phyloP scores from a whole-genome alignment of 2,329 filamentous ascomycete genomes.

The Tolypocladium sp. region DNA sequence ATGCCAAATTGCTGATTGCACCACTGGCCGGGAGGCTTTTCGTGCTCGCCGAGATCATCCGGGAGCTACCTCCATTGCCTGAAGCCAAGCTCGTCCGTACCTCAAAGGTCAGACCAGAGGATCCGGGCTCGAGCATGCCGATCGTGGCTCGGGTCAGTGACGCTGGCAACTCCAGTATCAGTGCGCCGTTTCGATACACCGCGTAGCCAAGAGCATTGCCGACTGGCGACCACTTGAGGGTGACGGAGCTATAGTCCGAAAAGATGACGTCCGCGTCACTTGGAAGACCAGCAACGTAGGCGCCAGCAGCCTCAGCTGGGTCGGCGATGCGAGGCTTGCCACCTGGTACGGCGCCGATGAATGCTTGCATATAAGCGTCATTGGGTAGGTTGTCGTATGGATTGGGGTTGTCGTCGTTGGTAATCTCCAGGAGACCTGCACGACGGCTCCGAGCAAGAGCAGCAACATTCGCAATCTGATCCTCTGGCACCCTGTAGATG shows the following conservation, averaged over 20 bases:
- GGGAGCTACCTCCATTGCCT: not conserved
- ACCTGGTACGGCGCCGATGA: not conserved
- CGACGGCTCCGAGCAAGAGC: not conserved
- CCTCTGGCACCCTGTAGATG: not conserved
- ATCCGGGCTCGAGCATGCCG: not conserved
- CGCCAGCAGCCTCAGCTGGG: not conserved
- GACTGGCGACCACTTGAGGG: not conserved
- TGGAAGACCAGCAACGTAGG: not conserved
- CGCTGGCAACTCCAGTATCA: not conserved
- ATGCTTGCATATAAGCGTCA: not conserved
- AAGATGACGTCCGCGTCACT: not conserved
- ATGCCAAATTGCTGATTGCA: not conserved
- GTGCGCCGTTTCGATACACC: not conserved
- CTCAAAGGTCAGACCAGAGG: not conserved
- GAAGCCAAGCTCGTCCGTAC: not conserved
- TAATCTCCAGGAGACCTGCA: not conserved
- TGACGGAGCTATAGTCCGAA: not conserved
- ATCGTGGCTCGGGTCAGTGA: not conserved
- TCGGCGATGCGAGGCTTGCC: not conserved
- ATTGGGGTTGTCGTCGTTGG: not conserved
- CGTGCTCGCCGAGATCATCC: not conserved
- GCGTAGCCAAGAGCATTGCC: not conserved
- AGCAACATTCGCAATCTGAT: not conserved
- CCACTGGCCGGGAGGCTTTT: not conserved
- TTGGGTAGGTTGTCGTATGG: not conserved